These are phyloP conservation scores for Fusarium gaditjirri DNA, from an alignment of 2,329 filamentous ascomycete genomes.

Conservation along the genomic window DNA sequence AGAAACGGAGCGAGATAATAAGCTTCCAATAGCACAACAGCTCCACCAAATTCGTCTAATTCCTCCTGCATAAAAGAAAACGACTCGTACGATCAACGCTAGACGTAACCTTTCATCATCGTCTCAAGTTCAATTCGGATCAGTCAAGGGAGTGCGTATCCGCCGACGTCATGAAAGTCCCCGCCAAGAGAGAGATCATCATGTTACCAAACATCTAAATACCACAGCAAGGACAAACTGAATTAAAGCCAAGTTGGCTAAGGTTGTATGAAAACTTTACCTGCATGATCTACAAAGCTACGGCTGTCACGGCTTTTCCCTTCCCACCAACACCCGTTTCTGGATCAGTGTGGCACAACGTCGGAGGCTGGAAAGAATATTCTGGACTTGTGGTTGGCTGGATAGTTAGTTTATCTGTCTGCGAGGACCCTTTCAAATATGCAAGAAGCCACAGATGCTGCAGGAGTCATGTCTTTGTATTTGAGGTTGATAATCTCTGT, in stretches of 20 bases:
- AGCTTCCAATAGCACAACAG: conserved; percentile 28
- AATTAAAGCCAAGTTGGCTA: background rate
- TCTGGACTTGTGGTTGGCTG: conserved; percentile 30
- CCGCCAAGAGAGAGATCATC: background rate
- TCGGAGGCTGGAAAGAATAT: conserved; percentile 16
- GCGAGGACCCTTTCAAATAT: background rate
- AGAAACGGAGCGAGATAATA: background rate
- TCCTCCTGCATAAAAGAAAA: background rate
- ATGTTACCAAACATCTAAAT: background rate
- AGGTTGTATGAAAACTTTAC: background rate
- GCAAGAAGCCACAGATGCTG: conserved; percentile 4
- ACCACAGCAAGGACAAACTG: background rate
- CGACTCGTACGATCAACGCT: conserved; percentile 5
- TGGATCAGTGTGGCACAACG: conserved; percentile 17
- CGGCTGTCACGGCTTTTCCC: conserved; percentile 22
- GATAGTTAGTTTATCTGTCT: conserved; percentile 9
- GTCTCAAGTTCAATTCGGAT: background rate
- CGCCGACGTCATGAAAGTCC: conserved; percentile 31
- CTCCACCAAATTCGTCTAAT: background rate
- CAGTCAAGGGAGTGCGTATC: background rate
- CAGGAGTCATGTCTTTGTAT: conserved; percentile 1
- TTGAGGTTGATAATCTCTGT: background rate
- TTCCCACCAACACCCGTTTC: conserved; percentile 17
- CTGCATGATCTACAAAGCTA: conserved; percentile 17
- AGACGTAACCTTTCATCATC: conserved; percentile 12